Evolutionary conservation across 768 basidiomycete genomes (phyloP), one percentile per base, ranked within the genome.

Genomic region (Amanita subjunquillea): DNA sequence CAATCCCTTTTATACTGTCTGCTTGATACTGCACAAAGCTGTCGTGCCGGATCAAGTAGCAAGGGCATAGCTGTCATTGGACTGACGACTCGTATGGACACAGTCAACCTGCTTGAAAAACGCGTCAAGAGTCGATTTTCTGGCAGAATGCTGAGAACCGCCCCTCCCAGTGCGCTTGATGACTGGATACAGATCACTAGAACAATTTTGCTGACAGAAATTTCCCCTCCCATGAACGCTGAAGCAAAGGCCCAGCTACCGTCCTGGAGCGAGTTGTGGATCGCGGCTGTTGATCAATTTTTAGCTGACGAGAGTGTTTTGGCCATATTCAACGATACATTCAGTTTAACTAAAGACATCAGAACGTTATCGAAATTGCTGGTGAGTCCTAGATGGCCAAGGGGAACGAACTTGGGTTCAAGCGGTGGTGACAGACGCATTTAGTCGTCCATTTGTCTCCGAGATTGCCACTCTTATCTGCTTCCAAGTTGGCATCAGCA

Each of bases 71-170:
- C 85, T 0, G 83, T 99, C 32, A 72, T 99, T 34, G 96, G 96
- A 6, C 66, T 93, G 9, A 92, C 93, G 1, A 83, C 82, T 30
- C 82, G 93, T 7, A 76, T 94, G 22, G 93, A 98, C 60, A 87
- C 91, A 15, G 77, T 97, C 54, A 87, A 89, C 56, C 68, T 88
- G 2, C 73, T 99, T 15, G 96, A 99, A 65, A 99, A 99, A 65
- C 78, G 96, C 41, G 96, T 99, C 47, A 96, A 98, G 68, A 96
- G 92, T 57, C 81, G 96, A 3, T 99, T 98, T 69, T 97, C 94
- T 1, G 91, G 93, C 30, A 76, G 96, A 51, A 88, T 91, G 60
- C 74, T 94, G 52, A 80, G 90, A 44, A 83, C 90, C 5, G 76
- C 81, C 0, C 79, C 87, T 12, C 81, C 84, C 2, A 60, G 69